Evolutionary conservation across 139 green algal species (phyloP).

Genomic region (Picochlorum sp.): DNA sequence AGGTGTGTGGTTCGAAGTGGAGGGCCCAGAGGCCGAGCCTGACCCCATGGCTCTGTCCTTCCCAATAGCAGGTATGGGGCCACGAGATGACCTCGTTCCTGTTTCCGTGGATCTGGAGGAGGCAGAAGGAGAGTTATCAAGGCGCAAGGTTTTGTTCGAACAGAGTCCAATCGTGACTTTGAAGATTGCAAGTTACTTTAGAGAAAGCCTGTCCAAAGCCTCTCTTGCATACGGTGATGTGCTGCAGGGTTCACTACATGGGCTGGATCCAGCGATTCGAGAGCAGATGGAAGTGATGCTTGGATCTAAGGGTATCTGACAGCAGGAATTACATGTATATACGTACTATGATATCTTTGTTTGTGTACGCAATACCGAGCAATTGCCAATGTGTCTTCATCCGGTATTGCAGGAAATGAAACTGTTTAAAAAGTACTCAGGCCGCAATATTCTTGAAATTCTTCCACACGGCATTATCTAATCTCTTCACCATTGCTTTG

Average conservation of each 20-base stretch:
- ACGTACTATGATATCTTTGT: too few species aligned
- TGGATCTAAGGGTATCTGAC: too few species aligned
- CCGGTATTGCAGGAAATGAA: not conserved
- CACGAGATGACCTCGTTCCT: constrained; percentile 11
- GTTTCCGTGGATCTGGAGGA: constrained; percentile 23
- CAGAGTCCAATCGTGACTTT: constrained; percentile 16
- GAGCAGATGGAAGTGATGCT: too few species aligned
- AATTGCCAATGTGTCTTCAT: too few species aligned
- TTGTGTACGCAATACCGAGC: too few species aligned
- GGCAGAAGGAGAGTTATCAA: constrained; percentile 22
- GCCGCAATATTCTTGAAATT: constrained; percentile 56
- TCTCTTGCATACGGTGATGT: too few species aligned
- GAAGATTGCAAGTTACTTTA: constrained; percentile 18
- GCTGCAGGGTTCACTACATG: too few species aligned
- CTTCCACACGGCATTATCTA: constrained; percentile 57
- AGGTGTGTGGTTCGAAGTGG: constrained; percentile 46
- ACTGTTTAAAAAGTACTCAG: constrained; percentile 5
- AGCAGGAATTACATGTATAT: too few species aligned
- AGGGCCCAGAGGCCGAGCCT: constrained; percentile 5
- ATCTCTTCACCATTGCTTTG: constrained; percentile 88
- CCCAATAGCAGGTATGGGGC: not conserved
- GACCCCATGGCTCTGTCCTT: constrained; percentile 8
- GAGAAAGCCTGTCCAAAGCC: constrained; percentile 28
- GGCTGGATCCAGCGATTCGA: too few species aligned
- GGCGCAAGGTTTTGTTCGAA: constrained; percentile 15